Evolutionary conservation across 1,139 yeast genomes (phyloP), one percentile per base, ranked within the genome.

Genomic region (Magnusiomyces suaveolens): DNA sequence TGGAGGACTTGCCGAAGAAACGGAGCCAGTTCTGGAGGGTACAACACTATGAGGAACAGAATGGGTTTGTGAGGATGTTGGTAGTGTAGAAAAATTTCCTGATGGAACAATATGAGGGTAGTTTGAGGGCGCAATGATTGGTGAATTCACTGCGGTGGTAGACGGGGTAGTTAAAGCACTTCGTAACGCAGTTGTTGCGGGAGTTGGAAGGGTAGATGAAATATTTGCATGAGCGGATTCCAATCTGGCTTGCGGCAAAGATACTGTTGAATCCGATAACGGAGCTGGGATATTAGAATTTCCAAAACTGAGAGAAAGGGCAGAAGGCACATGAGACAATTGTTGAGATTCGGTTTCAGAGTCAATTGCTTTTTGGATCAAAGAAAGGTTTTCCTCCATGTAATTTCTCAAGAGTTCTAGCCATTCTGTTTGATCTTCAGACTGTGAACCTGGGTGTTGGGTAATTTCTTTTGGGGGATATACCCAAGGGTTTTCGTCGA

Each of bases 401-500:
- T 77, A 77, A 4, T 66, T 64, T 60, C 78, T 77, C 52, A 84
- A 71, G 52, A 76, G 77, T 8, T 72, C 75, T 2, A 83, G 72
- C 80, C 86, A 83, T 55, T 81, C 85, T 1, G 71, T 68, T 25
- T 78, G 78, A 16, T 60, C 61, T 16, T 74, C 68, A 41, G 68
- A 65, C 56, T 71, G 75, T 52, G 69, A 69, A 8, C 63, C 62
- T 12, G 63, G 64, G 50, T 53, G 59, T 18, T 60, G 58, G 66
- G 79, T 59, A 66, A 75, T 48, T 59, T 67, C 58, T 62, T 69
- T 52, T 3, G 83, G 74, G 0, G 87, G 85, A 55, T 75, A 62
- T 1, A 76, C 65, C 53, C 86, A 73, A 1, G 89, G 88, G 60
- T 87, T 86, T 43, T 78, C 81, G n/a, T 80, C 81, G 3, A 84